Evolutionary conservation across 2,329 filamentous ascomycete genomes (phyloP), one percentile per base, ranked within the genome.

Genomic region (Domatiomyces catenatus): DNA sequence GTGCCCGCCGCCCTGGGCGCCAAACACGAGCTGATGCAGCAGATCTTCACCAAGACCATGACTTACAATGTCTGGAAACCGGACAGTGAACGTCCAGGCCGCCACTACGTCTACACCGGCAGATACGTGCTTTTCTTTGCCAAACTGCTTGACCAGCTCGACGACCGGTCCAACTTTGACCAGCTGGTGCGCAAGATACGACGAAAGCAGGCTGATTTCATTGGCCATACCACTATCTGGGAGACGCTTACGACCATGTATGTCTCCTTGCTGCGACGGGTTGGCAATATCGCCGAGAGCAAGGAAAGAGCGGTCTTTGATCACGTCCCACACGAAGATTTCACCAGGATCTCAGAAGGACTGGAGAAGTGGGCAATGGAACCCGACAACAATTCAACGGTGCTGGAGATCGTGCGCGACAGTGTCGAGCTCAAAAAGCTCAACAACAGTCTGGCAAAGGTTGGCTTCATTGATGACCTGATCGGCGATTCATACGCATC

Each of bases 1-100:
- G 66, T 73, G n/a, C 60, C 71, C 57, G 71, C 75, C 8, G 74
- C 75, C 4, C 65, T 75, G 12, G 77, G 76, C 28, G 82, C 84
- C 19, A 89, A 88, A 58, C 77, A 82, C 61, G 85, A 90, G 50
- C 77, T 93, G 12, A 89, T 87, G 47, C 75, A 79, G 49, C 84
- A 94, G 43, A 83, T 94, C 49, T 90, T 94, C 58, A 94, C 89
- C 42, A 94, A 94, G 69, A 94, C 87, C 0, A 94, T 94, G 83
- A 83, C 85, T 1, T 81, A 94, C 65, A 90, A 93, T 62, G 87
- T 95, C 3, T 95, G 89, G 89, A 90, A 89, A 59, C 92, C 89
- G 39, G 89, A 94, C 57, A 81, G 85, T 46, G 89, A 95, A 64
- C 73, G 82, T 19, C 74, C 87, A 0, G 89, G 89, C 0, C 79